These are phyloP conservation scores for Populus euphratica DNA, from an alignment of 345 rosid species.

Conservation along the genomic window DNA sequence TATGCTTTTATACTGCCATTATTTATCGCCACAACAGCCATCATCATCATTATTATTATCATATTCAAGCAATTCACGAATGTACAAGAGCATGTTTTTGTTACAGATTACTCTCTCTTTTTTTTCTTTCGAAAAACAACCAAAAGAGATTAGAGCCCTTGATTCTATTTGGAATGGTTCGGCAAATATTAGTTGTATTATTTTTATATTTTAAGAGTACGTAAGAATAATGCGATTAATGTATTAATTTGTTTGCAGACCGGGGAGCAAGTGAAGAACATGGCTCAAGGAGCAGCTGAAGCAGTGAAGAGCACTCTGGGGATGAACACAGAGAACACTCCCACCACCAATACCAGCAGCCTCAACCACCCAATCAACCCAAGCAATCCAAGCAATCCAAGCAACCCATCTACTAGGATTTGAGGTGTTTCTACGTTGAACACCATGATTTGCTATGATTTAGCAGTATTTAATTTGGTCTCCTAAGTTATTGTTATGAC, in stretches of 20 bases:
- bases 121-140: too few relatives aligned
- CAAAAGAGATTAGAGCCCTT: background rate
- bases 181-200: too few relatives aligned
- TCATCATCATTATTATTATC: background rate
- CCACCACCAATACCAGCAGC: background rate
- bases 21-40: background rate
- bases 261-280: slow-evolving; percentile 29
- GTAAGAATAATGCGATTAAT: background rate
- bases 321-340: slow-evolving; percentile 6
- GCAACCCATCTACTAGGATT: background rate
- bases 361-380: background rate
- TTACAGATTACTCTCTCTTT: too few relatives aligned
- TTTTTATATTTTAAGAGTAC: background rate
- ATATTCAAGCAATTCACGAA: too few relatives aligned
- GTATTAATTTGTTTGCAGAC: slow-evolving; percentile 5
- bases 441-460: background rate
- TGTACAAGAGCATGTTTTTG: too few relatives aligned
- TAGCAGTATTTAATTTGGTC: too few relatives aligned
- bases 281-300: slow-evolving; percentile 35
- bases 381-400: too few relatives aligned
- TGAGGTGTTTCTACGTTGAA: background rate
- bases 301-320: slow-evolving; percentile 33
- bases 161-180: background rate
- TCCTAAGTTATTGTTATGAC: too few relatives aligned
- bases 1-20: background rate